phyloP scores from a whole-genome alignment of 441 rosid genomes.

The Omphalea diandra region DNA sequence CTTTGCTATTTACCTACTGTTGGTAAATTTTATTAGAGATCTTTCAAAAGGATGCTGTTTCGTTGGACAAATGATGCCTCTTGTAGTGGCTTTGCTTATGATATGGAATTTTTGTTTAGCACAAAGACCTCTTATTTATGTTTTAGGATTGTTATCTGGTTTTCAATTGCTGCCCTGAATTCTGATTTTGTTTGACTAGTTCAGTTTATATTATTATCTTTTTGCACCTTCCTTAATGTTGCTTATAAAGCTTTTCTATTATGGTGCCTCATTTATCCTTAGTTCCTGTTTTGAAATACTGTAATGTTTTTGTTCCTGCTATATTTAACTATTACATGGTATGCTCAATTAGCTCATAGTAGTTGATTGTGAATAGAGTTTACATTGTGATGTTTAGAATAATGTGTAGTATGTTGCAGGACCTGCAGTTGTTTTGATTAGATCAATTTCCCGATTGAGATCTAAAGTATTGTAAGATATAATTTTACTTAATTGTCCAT shows the following conservation, averaged over 20 bases:
- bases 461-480: too few species aligned
- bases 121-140: background rate
- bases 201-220: background rate
- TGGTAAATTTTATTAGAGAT: background rate
- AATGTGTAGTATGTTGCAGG: too few species aligned
- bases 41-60: background rate
- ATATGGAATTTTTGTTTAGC: conserved; percentile 16
- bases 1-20: background rate
- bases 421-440: too few species aligned
- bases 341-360: too few species aligned
- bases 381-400: too few species aligned
- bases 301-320: background rate
- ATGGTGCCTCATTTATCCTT: background rate
- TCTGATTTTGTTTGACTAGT: background rate
- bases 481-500: too few species aligned
- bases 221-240: background rate
- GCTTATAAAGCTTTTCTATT: background rate
- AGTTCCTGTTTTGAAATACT: background rate
- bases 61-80: background rate
- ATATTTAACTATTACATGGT: too few species aligned
- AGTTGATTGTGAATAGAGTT: too few species aligned
- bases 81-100: background rate
- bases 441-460: too few species aligned
- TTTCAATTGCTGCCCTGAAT: background rate
- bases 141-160: conserved; percentile 5